These are phyloP conservation scores for Xerocomellus intermedius DNA, from an alignment of 768 basidiomycete genomes.

Conservation along the genomic window DNA sequence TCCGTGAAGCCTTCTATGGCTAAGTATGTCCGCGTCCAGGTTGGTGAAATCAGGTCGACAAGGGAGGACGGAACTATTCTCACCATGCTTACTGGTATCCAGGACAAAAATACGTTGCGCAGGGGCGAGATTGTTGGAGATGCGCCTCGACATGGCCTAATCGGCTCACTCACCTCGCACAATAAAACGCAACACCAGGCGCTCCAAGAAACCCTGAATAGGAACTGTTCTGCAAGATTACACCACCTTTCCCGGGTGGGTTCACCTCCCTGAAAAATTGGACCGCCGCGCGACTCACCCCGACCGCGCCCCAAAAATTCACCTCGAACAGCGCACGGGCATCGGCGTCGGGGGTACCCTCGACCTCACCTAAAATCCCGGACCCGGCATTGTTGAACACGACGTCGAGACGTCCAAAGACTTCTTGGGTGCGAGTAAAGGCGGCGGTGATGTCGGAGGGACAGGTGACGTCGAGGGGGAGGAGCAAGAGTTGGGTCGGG, in stretches of 20 bases:
- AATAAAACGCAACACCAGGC: slow-evolving; percentile 12
- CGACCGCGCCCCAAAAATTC: slow-evolving; percentile 19
- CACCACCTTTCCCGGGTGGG: slow-evolving; percentile 8
- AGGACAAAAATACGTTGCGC: neutral
- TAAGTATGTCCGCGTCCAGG: neutral
- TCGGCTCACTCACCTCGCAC: slow-evolving; percentile 8
- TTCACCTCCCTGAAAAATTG: slow-evolving; percentile 37
- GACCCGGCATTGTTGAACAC: slow-evolving; percentile 44
- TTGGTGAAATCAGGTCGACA: neutral
- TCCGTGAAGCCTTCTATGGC: slow-evolving; percentile 12
- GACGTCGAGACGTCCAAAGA: slow-evolving; percentile 42
- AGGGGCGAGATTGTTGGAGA: neutral
- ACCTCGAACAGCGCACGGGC: slow-evolving; percentile 37
- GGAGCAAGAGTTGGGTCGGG: slow-evolving; percentile 31
- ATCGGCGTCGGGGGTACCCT: slow-evolving; percentile 30
- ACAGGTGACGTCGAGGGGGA: slow-evolving; percentile 40
- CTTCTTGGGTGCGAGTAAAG: slow-evolving; percentile 31
- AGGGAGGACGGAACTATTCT: neutral
- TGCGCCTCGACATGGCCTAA: neutral
- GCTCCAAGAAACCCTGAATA: neutral
- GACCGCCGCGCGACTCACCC: slow-evolving; percentile 26
- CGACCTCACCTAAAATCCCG: slow-evolving; percentile 31
- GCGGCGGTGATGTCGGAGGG: slow-evolving; percentile 31
- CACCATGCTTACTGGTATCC: slow-evolving; percentile 12
- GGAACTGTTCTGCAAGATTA: slow-evolving; percentile 17